Percentiles rank a stretch among this genome's conserved stretches.
phyloP scores from a whole-genome alignment of 2,329 filamentous ascomycete species.

The Fusarium scirpi region DNA sequence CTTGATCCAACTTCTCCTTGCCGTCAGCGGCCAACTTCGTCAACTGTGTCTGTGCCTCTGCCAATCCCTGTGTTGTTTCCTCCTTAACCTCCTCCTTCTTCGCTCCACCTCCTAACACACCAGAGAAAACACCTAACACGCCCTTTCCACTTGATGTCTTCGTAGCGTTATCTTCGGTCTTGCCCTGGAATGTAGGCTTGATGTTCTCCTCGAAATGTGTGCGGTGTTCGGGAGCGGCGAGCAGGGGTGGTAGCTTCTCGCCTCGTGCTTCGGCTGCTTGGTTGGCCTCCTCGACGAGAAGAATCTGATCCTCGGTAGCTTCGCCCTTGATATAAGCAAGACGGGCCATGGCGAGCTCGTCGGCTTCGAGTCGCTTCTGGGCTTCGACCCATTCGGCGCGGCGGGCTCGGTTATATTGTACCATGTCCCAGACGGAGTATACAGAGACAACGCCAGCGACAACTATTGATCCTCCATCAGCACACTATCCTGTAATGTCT shows the following conservation, averaged over 20 bases:
- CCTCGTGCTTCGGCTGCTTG: constrained; percentile 59
- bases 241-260: constrained; percentile 63
- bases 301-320: constrained; percentile 67
- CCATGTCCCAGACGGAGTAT: constrained; percentile 72
- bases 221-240: constrained; percentile 58
- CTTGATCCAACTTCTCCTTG: constrained; percentile 54
- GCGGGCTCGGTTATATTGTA: constrained; percentile 70
- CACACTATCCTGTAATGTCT: neutral
- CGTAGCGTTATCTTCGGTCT: constrained; percentile 28
- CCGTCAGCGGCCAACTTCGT: constrained; percentile 42
- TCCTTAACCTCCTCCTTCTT: constrained; percentile 33
- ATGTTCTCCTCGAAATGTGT: constrained; percentile 53
- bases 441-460: constrained; percentile 67
- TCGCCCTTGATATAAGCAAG: constrained; percentile 70
- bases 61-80: constrained; percentile 30
- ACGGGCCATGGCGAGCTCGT: constrained; percentile 68
- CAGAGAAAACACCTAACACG: constrained; percentile 51
- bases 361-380: constrained; percentile 65
- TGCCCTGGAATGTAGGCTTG: constrained; percentile 49
- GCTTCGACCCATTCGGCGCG: constrained; percentile 69
- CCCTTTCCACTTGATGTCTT: constrained; percentile 51
- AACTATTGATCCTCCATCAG: constrained; percentile 52
- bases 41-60: constrained; percentile 34
- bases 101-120: constrained; percentile 47
- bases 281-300: constrained; percentile 69